These are phyloP conservation scores for Leishmania turanica DNA, from an alignment of 208 protist genomes.

Conservation along the genomic window DNA sequence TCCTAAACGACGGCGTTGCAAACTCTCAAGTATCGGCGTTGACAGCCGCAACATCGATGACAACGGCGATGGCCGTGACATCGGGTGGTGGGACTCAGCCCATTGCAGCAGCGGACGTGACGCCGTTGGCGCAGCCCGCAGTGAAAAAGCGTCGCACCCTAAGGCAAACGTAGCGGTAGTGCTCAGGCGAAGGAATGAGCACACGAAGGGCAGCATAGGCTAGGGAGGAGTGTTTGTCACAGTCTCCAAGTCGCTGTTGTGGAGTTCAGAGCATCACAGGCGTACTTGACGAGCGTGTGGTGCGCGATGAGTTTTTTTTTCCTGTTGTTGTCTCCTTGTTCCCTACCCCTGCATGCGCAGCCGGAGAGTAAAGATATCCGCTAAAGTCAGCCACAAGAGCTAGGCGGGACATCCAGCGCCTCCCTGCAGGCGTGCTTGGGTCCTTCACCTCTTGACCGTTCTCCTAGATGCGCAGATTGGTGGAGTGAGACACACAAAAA, in stretches of 20 bases:
- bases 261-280: neutral
- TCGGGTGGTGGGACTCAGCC: conserved; percentile 13
- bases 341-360: neutral
- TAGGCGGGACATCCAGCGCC: neutral
- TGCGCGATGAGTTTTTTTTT: neutral
- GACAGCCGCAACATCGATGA: conserved; percentile 26
- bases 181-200: neutral
- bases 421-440: neutral
- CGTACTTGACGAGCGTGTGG: neutral
- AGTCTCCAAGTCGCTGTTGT: neutral
- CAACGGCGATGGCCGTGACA: conserved; percentile 21
- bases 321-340: neutral
- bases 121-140: conserved; percentile 40
- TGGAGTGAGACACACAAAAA: no score
- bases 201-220: neutral
- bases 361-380: neutral
- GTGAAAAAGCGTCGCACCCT: conserved; percentile 86
- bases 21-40: conserved; percentile 30
- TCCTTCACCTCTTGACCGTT: neutral
- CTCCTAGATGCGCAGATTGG: neutral
- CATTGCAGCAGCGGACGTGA: conserved; percentile 17
- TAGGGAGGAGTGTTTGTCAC: neutral
- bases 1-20: conserved; percentile 14
- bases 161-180: conserved; percentile 53
- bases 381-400: neutral